These are phyloP conservation scores for Vaccinium myrtillus DNA, from an alignment of 148 eudicot genomes.

Conservation along the genomic window DNA sequence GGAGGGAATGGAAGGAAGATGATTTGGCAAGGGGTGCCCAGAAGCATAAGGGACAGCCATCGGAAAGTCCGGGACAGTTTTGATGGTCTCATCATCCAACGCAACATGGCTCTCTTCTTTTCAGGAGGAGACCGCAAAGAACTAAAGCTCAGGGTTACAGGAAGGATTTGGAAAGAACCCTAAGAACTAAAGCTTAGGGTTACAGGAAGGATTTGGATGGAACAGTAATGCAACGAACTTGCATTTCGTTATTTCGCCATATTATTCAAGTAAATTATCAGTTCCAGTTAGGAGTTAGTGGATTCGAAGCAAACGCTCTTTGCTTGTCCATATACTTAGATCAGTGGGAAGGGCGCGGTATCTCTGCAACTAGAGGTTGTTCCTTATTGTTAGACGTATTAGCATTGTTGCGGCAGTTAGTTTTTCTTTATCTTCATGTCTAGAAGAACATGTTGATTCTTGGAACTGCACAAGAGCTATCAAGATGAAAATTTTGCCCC, in stretches of 20 bases:
- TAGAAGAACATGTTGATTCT: background rate
- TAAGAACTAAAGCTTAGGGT: too few relatives aligned
- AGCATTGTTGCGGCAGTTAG: background rate
- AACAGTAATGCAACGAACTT: slow-evolving; percentile 22
- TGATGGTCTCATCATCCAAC: slow-evolving; percentile 55
- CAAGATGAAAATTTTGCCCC: background rate
- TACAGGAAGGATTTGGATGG: background rate
- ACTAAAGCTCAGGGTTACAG: slow-evolving; percentile 54
- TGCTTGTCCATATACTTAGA: slow-evolving; percentile 31
- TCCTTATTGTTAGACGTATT: background rate
- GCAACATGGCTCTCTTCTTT: slow-evolving; percentile 69
- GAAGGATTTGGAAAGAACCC: slow-evolving; percentile 41
- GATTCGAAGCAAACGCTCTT: slow-evolving; percentile 45
- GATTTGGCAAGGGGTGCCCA: slow-evolving; percentile 55
- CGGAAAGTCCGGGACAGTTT: slow-evolving; percentile 57
- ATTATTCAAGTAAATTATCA: background rate
- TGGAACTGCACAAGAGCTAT: background rate
- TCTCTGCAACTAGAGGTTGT: background rate
- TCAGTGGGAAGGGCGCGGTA: background rate
- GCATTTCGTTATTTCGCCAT: background rate
- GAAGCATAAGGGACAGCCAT: slow-evolving; percentile 55
- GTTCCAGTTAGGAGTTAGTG: slow-evolving; percentile 7
- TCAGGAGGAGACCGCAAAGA: slow-evolving; percentile 67
- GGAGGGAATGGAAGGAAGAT: slow-evolving; percentile 57
- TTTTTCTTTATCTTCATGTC: background rate